Conservation (phyloP, 2,329 filamentous ascomycete species). For the Thermoascus crustaceus region DNA sequence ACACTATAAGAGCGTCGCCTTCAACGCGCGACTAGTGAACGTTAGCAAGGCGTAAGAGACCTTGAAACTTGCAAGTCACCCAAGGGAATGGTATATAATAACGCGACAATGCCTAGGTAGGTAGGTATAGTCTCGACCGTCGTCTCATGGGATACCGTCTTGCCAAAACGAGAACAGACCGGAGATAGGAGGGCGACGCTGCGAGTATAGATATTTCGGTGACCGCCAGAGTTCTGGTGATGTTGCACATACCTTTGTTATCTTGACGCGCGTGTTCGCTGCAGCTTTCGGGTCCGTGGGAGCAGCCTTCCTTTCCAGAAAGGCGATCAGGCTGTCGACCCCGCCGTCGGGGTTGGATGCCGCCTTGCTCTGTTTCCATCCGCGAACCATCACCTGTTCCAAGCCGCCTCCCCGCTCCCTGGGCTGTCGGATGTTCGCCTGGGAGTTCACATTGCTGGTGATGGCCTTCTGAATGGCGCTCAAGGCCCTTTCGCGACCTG, state of each 20-base stretch:
- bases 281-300: constrained; percentile 40
- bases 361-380: constrained; percentile 62
- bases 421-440: constrained; percentile 34
- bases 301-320: constrained; percentile 63
- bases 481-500: constrained; percentile 21
- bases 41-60: constrained; percentile 57
- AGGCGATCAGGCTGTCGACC: constrained; percentile 54
- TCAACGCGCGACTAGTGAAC: constrained; percentile 59
- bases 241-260: constrained; percentile 69
- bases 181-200: constrained; percentile 27
- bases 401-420: constrained; percentile 20
- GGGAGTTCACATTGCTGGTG: constrained; percentile 21
- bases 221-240: constrained; percentile 33
- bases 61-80: constrained; percentile 33
- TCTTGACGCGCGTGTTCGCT: constrained; percentile 48
- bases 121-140: constrained; percentile 30
- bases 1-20: constrained; percentile 62
- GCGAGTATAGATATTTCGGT: constrained; percentile 31
- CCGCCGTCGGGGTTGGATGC: constrained; percentile 59
- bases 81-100: constrained; percentile 25
- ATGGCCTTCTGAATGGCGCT: constrained; percentile 32
- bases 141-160: constrained; percentile 37
- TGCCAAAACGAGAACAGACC: constrained; percentile 35
- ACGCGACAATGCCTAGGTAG: constrained; percentile 22
- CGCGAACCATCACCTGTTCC: constrained; percentile 43